Conservation (phyloP, 495 filamentous ascomycete species). For the Jackrogersella minutella region DNA sequence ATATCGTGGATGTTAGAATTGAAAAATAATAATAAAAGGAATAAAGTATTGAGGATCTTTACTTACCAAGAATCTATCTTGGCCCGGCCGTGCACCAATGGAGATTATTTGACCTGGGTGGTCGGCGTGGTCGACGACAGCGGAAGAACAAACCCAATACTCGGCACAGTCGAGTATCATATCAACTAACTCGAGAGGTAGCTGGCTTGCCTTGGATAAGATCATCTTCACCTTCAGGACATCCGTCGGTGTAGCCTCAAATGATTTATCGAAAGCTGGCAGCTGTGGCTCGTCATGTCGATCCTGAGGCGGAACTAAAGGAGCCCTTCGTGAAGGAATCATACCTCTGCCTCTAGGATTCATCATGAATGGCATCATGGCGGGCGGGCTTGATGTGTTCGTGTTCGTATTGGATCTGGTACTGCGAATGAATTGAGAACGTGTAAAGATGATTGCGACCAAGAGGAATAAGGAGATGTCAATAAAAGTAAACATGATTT, state of each 20-base stretch:
- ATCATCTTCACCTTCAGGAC: conserved; percentile 57
- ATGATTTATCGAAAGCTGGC: conserved; percentile 14
- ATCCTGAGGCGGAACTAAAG: conserved; percentile 7
- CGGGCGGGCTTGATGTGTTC: neutral
- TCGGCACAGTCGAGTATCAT: conserved; percentile 72
- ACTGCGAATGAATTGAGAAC: neutral
- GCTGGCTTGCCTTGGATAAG: conserved; percentile 45
- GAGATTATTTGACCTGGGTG: conserved; percentile 14
- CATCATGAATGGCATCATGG: conserved; percentile 19
- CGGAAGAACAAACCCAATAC: conserved; percentile 69
- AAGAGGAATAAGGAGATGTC: conserved; percentile 10
- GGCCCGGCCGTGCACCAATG: conserved; percentile 20
- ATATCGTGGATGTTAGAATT: conserved; percentile 13
- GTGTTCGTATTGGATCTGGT: neutral
- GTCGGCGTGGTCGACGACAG: conserved; percentile 33
- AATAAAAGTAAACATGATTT: conserved; percentile 15
- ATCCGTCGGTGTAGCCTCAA: conserved; percentile 52
- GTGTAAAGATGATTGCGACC: neutral
- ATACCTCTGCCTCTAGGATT: conserved; percentile 28
- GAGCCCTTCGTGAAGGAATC: conserved; percentile 23
- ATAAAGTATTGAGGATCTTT: too few species aligned
- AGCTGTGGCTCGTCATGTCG: conserved; percentile 2
- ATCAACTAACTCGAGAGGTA: conserved; percentile 73
- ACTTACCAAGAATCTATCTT: conserved; percentile 53
- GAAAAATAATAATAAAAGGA: too few species aligned